Conservation (phyloP, 2,329 filamentous ascomycete genomes). For the Xylaria sp. region DNA sequence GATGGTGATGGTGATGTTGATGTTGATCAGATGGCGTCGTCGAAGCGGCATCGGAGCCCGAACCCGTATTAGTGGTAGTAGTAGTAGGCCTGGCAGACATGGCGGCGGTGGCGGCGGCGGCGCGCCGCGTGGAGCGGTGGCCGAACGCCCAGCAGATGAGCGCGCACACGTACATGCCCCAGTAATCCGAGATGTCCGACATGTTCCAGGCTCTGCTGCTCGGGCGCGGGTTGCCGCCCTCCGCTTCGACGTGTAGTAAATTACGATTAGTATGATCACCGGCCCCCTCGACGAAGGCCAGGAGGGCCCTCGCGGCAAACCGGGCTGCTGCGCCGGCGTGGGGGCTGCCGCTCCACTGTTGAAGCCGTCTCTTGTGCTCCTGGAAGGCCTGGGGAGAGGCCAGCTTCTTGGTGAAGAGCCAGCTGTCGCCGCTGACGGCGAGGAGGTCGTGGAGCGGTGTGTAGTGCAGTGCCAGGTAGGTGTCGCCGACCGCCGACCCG, state of each 20-base stretch:
- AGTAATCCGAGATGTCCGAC: constrained; percentile 77
- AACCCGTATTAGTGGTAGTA: too few species aligned
- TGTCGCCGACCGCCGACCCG: constrained; percentile 49
- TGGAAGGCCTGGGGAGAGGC: constrained; percentile 46
- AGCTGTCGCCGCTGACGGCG: constrained; percentile 60
- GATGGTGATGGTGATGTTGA: constrained; percentile 5
- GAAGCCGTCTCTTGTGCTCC: constrained; percentile 51
- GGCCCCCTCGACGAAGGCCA: constrained; percentile 45
- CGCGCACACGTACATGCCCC: constrained; percentile 69
- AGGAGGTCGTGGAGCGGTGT: constrained; percentile 62
- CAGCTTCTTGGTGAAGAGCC: constrained; percentile 60
- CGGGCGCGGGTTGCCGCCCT: neutral
- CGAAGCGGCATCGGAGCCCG: constrained; percentile 10
- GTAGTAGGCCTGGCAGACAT: constrained; percentile 25
- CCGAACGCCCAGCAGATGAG: constrained; percentile 64
- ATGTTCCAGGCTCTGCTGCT: constrained; percentile 44
- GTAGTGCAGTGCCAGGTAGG: constrained; percentile 59
- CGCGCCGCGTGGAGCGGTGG: constrained; percentile 32
- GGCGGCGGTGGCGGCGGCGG: constrained; percentile 14
- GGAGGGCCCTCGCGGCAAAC: constrained; percentile 56
- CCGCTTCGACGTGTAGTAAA: constrained; percentile 8
- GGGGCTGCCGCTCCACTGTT: constrained; percentile 37
- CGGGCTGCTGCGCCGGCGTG: constrained; percentile 48
- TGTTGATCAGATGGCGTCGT: constrained; percentile 4
- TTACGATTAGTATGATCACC: constrained; percentile 26